Evolutionary conservation across 2,329 filamentous ascomycete genomes (phyloP).

Genomic region (Ophiocordyceps camponoti-rufipedis): DNA sequence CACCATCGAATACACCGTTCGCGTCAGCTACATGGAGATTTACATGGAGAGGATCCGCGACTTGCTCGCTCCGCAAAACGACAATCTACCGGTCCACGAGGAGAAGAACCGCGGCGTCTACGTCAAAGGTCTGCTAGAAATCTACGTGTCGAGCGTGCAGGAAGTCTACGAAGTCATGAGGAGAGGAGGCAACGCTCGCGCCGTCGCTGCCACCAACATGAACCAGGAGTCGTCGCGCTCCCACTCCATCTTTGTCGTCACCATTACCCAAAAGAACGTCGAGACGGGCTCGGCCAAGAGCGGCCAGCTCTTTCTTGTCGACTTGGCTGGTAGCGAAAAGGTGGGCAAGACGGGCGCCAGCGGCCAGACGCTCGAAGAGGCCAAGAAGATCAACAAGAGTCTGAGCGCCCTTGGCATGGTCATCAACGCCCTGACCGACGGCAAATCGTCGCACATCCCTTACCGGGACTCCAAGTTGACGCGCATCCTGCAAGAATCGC

Average conservation of each 20-base stretch:
- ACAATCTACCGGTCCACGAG: conserved; percentile 94
- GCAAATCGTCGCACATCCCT: conserved; percentile 88
- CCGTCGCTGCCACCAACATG: conserved; percentile 97
- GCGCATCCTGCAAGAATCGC: conserved; percentile 86
- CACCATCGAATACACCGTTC: conserved; percentile 96
- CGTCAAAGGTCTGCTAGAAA: conserved; percentile 84
- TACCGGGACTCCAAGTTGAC: conserved; percentile 98
- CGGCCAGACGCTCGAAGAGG: conserved; percentile 91
- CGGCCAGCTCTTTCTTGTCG: conserved; percentile 90
- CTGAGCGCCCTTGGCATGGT: conserved; percentile 96
- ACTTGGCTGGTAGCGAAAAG: conserved; percentile 96
- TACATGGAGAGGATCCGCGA: conserved; percentile 99
- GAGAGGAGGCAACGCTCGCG: conserved; percentile 71
- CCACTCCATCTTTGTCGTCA: conserved; percentile 95
- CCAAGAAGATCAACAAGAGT: conserved; percentile 99
- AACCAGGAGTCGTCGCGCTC: conserved; percentile 96
- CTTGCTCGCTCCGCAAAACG: conserved; percentile 78
- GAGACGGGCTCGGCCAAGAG: conserved; percentile 93
- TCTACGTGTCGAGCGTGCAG: conserved; percentile 87
- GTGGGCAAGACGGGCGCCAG: conserved; percentile 96
- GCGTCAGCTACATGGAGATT: conserved; percentile 98
- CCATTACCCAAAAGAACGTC: conserved; percentile 92
- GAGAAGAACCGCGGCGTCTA: conserved; percentile 94
- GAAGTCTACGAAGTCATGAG: conserved; percentile 97
- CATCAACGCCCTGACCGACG: conserved; percentile 92